Conservation (phyloP, 352 stramenopile genomes). For the Phytophthora pinifolia region DNA sequence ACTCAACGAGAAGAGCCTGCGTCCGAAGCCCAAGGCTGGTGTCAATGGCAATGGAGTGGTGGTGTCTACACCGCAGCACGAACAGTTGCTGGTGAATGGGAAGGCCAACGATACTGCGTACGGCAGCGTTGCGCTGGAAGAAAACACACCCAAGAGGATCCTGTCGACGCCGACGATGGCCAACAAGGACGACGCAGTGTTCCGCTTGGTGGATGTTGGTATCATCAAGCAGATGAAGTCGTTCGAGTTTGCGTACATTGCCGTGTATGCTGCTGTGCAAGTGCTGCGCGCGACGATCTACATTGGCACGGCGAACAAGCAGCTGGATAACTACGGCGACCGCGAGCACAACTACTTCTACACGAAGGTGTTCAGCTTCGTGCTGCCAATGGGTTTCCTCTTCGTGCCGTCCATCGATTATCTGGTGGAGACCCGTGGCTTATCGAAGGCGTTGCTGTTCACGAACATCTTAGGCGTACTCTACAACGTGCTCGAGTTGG, state of each 20-base stretch:
- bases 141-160: slow-evolving; percentile 11
- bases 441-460: slow-evolving; percentile 70
- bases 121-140: slow-evolving; percentile 25
- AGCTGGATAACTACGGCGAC: slow-evolving; percentile 84
- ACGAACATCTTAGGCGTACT: slow-evolving; percentile 69
- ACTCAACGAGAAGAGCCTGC: slow-evolving; percentile 64
- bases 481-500: slow-evolving; percentile 74
- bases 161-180: slow-evolving; percentile 7
- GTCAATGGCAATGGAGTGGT: slow-evolving; percentile 16
- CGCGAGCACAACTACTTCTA: slow-evolving; percentile 60
- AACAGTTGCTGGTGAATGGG: slow-evolving; percentile 34
- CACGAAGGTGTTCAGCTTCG: slow-evolving; percentile 87
- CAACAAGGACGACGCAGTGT: slow-evolving; percentile 25
- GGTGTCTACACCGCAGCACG: slow-evolving; percentile 20
- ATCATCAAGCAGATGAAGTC: slow-evolving; percentile 67
- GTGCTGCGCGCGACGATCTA: slow-evolving; percentile 81
- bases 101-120: slow-evolving; percentile 25
- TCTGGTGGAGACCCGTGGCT: slow-evolving; percentile 69
- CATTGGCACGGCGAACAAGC: slow-evolving; percentile 86
- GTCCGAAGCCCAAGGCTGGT: slow-evolving; percentile 15
- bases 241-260: slow-evolving; percentile 81
- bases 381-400: slow-evolving; percentile 80
- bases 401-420: slow-evolving; percentile 87
- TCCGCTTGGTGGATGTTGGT: slow-evolving; percentile 54
- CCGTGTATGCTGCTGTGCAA: slow-evolving; percentile 70